Evolutionary conservation across 768 basidiomycete genomes (phyloP).

Genomic region (Rhodotorula kratochvilovae): DNA sequence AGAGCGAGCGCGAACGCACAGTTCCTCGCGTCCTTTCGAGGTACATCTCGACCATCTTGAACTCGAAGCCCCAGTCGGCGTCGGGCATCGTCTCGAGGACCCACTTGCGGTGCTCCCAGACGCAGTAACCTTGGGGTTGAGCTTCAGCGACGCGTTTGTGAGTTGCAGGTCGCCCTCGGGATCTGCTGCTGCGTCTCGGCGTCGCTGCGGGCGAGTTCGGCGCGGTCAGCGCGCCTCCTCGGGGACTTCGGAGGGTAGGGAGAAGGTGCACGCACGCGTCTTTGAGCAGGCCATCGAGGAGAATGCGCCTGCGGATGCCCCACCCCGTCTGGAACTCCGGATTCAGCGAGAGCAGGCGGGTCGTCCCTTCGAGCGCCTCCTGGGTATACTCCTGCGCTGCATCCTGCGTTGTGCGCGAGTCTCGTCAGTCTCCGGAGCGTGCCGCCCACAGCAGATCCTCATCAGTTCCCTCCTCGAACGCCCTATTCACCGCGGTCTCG

Average conservation of each 20-base stretch:
- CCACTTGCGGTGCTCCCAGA: conserved; percentile 98
- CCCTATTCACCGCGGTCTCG: background rate
- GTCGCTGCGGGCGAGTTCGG: conserved; percentile 51
- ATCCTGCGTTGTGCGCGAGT: conserved; percentile 55
- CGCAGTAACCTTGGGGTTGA: conserved; percentile 96
- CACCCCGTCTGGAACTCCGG: conserved; percentile 95
- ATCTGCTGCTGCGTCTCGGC: conserved; percentile 60
- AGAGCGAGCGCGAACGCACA: conserved; percentile 57
- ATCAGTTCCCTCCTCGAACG: background rate
- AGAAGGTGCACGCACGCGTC: background rate
- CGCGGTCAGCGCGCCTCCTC: too few relatives aligned
- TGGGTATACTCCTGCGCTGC: conserved; percentile 61
- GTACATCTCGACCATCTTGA: conserved; percentile 86
- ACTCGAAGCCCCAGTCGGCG: conserved; percentile 74
- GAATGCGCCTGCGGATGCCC: conserved; percentile 84
- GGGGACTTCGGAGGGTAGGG: background rate
- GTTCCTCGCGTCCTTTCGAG: conserved; percentile 86
- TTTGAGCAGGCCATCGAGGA: conserved; percentile 55
- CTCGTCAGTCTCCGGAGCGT: background rate
- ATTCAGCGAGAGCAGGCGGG: conserved; percentile 70
- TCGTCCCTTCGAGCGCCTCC: conserved; percentile 74
- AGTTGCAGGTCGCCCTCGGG: conserved; percentile 65
- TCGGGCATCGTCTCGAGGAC: conserved; percentile 80
- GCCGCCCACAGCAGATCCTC: background rate
- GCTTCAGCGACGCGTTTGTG: conserved; percentile 73